phyloP scores from a whole-genome alignment of 352 stramenopile species.

The Phytopythium ostracodes region DNA sequence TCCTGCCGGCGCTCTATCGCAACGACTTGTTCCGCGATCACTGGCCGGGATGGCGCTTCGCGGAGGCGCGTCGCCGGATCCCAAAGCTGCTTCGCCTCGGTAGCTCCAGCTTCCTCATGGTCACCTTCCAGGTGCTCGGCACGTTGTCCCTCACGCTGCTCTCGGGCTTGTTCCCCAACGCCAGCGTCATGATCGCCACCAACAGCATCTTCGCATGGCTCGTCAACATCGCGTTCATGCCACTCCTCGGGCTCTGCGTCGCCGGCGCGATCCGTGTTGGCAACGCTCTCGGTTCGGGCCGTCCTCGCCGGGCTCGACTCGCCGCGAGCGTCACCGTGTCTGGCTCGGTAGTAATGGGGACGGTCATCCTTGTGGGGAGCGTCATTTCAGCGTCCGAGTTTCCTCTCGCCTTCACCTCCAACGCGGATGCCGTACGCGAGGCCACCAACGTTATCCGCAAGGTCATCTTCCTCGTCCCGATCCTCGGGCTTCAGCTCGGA shows the following conservation, averaged over 20 bases:
- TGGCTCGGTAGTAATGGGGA: neutral
- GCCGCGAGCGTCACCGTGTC: slow-evolving; percentile 7
- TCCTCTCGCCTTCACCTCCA: slow-evolving; percentile 15
- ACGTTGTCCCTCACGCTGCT: slow-evolving; percentile 14
- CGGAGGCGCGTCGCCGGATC: slow-evolving; percentile 9
- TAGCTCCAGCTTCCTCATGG: slow-evolving; percentile 11
- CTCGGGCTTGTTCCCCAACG: slow-evolving; percentile 24
- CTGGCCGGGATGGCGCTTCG: slow-evolving; percentile 19
- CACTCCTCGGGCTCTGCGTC: slow-evolving; percentile 14
- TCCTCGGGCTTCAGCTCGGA: slow-evolving; percentile 7
- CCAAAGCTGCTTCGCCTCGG: slow-evolving; percentile 12
- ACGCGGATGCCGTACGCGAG: slow-evolving; percentile 4
- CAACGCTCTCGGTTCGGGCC: slow-evolving; percentile 21
- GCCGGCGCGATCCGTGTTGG: slow-evolving; percentile 25
- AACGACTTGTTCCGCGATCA: slow-evolving; percentile 13
- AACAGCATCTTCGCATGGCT: slow-evolving; percentile 17
- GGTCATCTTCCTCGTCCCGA: slow-evolving; percentile 12
- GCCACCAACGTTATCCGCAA: slow-evolving; percentile 7
- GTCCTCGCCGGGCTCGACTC: slow-evolving; percentile 16
- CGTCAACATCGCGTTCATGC: slow-evolving; percentile 13
- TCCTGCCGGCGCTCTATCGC: slow-evolving; percentile 16
- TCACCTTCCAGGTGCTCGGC: slow-evolving; percentile 16
- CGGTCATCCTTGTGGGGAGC: slow-evolving; percentile 3
- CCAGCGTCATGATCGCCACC: slow-evolving; percentile 12
- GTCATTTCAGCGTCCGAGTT: slow-evolving; percentile 10